Conservation (phyloP, 2,329 filamentous ascomycete genomes). For the Canariomyces notabilis region DNA sequence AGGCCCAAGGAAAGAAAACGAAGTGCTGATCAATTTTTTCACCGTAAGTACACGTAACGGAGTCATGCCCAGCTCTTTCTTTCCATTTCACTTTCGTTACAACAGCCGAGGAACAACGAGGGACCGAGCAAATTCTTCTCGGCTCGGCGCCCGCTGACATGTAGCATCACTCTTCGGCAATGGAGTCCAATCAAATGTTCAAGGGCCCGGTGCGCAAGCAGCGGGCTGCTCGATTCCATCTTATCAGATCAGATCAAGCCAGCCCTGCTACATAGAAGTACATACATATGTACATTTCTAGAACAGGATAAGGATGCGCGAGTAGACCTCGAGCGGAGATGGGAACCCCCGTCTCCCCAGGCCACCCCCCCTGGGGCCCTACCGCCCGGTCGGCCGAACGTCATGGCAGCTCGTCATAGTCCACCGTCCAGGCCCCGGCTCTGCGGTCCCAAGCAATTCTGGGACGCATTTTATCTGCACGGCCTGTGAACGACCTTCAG, state of each 20-base stretch:
- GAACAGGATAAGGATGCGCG: no score
- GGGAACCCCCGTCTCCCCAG: not conserved
- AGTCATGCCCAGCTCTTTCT: no score
- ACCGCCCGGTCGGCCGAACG: not conserved
- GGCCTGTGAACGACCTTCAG: not conserved
- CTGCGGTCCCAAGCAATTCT: slow-evolving; percentile 5
- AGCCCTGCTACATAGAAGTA: slow-evolving; percentile 1
- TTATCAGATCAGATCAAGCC: slow-evolving; percentile 21
- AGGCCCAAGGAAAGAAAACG: slow-evolving; percentile 6
- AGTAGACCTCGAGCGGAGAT: not conserved
- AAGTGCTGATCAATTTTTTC: slow-evolving; percentile 3
- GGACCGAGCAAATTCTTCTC: no score
- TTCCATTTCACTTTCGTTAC: no score
- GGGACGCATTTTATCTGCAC: not conserved
- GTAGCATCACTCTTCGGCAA: no score
- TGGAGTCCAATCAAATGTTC: no score
- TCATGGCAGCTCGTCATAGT: slow-evolving; percentile 10
- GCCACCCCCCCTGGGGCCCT: not conserved
- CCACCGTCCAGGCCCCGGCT: slow-evolving; percentile 4
- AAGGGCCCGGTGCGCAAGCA: no score
- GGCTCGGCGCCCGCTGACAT: no score
- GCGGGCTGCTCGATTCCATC: slow-evolving; percentile 19
- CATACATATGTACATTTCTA: no score
- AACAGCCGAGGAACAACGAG: slow-evolving; percentile 8
- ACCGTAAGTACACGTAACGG: no score